Conservation (phyloP, 2,329 filamentous ascomycete species). For the Xylariaceae sp. region DNA sequence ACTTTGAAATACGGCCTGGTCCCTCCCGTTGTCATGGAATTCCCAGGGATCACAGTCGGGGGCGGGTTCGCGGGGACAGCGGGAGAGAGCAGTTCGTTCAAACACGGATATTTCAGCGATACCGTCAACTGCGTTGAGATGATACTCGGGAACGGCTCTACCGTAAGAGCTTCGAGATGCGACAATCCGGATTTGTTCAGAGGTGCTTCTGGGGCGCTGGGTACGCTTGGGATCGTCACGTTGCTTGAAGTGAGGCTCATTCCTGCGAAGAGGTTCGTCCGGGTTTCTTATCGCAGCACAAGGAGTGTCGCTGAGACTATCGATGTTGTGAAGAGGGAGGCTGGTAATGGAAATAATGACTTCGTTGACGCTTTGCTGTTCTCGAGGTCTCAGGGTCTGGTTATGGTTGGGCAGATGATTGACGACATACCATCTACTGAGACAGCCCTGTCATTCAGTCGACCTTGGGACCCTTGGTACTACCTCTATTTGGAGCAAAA, state of each 20-base stretch:
- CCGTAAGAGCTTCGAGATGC: constrained; percentile 52
- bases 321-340: constrained; percentile 43
- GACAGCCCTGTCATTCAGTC: constrained; percentile 48
- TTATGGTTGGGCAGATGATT: constrained; percentile 60
- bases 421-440: constrained; percentile 40
- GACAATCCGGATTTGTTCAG: constrained; percentile 59
- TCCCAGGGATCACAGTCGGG: constrained; percentile 66
- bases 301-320: constrained; percentile 37
- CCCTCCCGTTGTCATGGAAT: constrained; percentile 67
- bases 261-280: constrained; percentile 53
- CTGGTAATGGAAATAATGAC: constrained; percentile 43
- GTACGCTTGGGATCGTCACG: constrained; percentile 63
- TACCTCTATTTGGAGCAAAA: constrained; percentile 60
- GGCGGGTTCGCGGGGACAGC: constrained; percentile 66
- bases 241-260: constrained; percentile 58
- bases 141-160: constrained; percentile 58
- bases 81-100: constrained; percentile 67
- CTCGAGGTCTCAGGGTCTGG: constrained; percentile 49
- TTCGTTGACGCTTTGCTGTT: constrained; percentile 69
- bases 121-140: constrained; percentile 62
- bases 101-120: constrained; percentile 62
- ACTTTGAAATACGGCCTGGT: constrained; percentile 55
- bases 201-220: constrained; percentile 65
- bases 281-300: constrained; percentile 53
- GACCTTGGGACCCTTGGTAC: constrained; percentile 66